These are phyloP conservation scores for Saccharomycopsis vini DNA, from an alignment of 805 yeast genomes.

Conservation along the genomic window DNA sequence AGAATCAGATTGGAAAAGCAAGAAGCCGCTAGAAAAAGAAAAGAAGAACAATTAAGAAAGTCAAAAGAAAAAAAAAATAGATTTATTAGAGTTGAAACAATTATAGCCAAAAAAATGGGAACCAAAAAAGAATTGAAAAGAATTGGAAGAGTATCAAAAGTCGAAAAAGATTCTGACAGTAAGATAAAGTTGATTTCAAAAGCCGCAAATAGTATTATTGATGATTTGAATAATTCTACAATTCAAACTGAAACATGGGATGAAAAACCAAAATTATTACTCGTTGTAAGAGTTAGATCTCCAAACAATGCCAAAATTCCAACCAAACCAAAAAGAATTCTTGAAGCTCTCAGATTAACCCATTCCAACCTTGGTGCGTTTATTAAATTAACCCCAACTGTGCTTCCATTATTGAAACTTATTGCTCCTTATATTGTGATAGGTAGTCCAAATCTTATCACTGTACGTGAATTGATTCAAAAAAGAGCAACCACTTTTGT, in stretches of 20 bases:
- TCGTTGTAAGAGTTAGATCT: constrained; percentile 60
- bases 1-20: constrained; percentile 65
- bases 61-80: constrained; percentile 36
- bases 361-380: constrained; percentile 64
- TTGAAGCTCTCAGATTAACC: constrained; percentile 51
- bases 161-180: constrained; percentile 26
- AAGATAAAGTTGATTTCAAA: constrained; percentile 24
- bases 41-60: constrained; percentile 37
- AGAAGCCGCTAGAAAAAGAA: constrained; percentile 48
- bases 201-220: constrained; percentile 23
- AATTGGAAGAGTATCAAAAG: constrained; percentile 50
- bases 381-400: constrained; percentile 50
- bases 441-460: constrained; percentile 65
- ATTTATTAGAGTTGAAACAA: constrained; percentile 66
- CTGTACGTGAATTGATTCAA: constrained; percentile 65
- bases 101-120: constrained; percentile 58
- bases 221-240: constrained; percentile 17
- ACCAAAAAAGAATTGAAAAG: constrained; percentile 61
- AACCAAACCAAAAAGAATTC: constrained; percentile 48
- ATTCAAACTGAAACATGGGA: constrained; percentile 29
- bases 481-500: constrained; percentile 58
- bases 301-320: constrained; percentile 59
- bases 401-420: constrained; percentile 55
- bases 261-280: constrained; percentile 43
- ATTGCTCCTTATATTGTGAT: constrained; percentile 65